These are phyloP conservation scores for Silene coronaria DNA, from an alignment of 179 eudicot genomes.

Conservation along the genomic window DNA sequence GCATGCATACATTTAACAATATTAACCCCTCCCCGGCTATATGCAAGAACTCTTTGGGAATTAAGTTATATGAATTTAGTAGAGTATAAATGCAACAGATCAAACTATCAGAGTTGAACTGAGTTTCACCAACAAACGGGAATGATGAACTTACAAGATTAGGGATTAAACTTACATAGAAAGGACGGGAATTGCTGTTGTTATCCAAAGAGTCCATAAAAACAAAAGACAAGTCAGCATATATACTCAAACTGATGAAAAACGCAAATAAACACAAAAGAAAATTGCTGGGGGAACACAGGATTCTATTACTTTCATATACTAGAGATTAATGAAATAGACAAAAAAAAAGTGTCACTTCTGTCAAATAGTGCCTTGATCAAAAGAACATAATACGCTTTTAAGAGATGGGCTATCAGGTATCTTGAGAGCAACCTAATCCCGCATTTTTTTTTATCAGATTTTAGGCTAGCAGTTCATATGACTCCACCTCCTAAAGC, in stretches of 20 bases:
- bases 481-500: background rate
- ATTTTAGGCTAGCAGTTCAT: background rate
- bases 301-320: background rate
- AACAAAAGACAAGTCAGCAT: conserved; percentile 27
- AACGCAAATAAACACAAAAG: background rate
- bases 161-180: conserved; percentile 65
- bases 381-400: background rate
- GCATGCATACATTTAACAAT: no score
- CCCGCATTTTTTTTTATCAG: background rate
- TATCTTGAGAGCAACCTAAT: background rate
- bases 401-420: background rate
- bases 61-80: background rate
- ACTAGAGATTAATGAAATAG: no score
- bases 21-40: no score
- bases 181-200: conserved; percentile 89
- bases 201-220: conserved; percentile 33
- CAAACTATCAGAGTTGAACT: background rate
- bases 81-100: background rate
- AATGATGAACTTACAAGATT: background rate
- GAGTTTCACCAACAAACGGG: background rate
- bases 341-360: background rate
- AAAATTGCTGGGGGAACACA: background rate
- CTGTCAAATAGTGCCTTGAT: background rate
- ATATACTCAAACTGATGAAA: background rate
- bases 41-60: no score